phyloP scores from a whole-genome alignment of 2,329 filamentous ascomycete species.

The Xylariaceae sp. region DNA sequence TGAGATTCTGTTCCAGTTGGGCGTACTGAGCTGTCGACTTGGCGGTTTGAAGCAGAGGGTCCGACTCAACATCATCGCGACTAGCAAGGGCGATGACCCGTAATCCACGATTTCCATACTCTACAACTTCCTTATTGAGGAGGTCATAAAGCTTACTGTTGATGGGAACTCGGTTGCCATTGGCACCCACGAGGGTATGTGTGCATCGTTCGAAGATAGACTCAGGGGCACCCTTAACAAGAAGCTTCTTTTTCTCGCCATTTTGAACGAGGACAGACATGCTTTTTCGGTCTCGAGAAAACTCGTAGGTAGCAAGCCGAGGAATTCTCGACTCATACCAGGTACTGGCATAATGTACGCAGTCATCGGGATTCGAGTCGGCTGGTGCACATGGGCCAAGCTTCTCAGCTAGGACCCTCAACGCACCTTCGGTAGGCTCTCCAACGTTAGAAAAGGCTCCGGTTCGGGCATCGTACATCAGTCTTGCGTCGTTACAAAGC shows the following conservation, averaged over 20 bases:
- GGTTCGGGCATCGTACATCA: slow-evolving; percentile 79
- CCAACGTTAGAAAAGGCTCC: slow-evolving; percentile 80
- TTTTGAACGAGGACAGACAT: slow-evolving; percentile 92
- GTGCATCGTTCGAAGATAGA: slow-evolving; percentile 92
- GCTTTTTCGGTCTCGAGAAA: slow-evolving; percentile 96
- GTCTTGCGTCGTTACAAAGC: slow-evolving; percentile 85
- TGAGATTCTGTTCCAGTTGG: slow-evolving; percentile 90
- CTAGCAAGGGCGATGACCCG: slow-evolving; percentile 93
- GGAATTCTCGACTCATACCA: slow-evolving; percentile 78
- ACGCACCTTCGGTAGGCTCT: slow-evolving; percentile 92
- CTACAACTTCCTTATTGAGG: slow-evolving; percentile 77
- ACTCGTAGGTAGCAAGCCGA: slow-evolving; percentile 87
- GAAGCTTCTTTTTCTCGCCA: slow-evolving; percentile 72
- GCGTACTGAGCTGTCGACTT: slow-evolving; percentile 83
- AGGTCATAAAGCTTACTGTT: slow-evolving; percentile 69
- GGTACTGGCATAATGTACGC: slow-evolving; percentile 79
- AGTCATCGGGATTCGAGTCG: slow-evolving; percentile 58
- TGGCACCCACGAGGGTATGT: slow-evolving; percentile 73
- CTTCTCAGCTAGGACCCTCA: slow-evolving; percentile 91
- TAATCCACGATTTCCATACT: slow-evolving; percentile 89
- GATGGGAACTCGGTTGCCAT: slow-evolving; percentile 77
- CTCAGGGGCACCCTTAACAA: slow-evolving; percentile 96
- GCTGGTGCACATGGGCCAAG: slow-evolving; percentile 76
- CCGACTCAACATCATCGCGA: slow-evolving; percentile 72
- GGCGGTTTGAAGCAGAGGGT: slow-evolving; percentile 71